Evolutionary conservation across 225 moss, liverwort and hornwort species (phyloP).

Genomic region (Lunularia cruciata): DNA sequence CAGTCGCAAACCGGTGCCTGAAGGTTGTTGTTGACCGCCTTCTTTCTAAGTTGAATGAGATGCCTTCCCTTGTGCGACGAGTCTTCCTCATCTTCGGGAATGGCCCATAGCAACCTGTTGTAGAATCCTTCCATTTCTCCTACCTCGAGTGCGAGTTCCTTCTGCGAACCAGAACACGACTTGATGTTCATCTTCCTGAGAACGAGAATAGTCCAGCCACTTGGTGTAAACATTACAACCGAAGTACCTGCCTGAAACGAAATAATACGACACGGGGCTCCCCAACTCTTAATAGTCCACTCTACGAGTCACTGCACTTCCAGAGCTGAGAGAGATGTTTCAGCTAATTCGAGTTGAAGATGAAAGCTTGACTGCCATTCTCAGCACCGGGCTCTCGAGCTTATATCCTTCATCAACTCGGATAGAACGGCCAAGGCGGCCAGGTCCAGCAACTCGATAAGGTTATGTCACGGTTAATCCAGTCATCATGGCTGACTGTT

Average conservation of each 20-base stretch:
- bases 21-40: neutral
- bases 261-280: neutral
- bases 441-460: constrained; percentile 15
- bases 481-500: constrained; percentile 13
- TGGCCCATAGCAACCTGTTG: constrained; percentile 17
- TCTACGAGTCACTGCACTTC: constrained; percentile 1
- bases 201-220: constrained; percentile 10
- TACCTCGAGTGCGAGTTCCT: neutral
- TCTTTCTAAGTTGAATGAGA: constrained; percentile 10
- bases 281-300: neutral
- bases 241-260: neutral
- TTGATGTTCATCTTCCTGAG: constrained; percentile 22
- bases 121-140: constrained; percentile 11
- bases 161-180: neutral
- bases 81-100: constrained; percentile 23
- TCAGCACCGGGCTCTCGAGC: neutral
- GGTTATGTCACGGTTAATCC: neutral
- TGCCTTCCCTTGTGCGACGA: neutral
- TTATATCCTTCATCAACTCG: neutral
- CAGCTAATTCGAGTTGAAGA: constrained; percentile 14
- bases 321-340: constrained; percentile 19
- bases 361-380: constrained; percentile 8
- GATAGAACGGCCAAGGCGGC: neutral
- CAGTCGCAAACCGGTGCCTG: constrained; percentile 2
- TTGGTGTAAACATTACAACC: constrained; percentile 15